phyloP scores from a whole-genome alignment of 2,329 filamentous ascomycete genomes.

The Hypoxylon sp. region DNA sequence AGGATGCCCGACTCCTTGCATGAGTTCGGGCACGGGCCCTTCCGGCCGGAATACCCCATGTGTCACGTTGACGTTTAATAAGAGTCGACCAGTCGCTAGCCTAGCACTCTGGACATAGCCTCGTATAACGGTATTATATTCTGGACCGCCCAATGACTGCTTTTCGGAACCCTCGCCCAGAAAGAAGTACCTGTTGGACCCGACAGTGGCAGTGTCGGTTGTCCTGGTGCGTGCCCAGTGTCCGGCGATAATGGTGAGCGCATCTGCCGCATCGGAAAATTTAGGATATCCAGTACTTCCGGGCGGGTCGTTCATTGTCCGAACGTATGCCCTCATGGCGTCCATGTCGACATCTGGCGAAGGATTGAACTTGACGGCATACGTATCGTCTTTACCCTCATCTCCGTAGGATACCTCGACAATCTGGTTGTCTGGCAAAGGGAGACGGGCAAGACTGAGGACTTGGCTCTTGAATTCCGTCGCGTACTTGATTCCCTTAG shows the following conservation, averaged over 20 bases:
- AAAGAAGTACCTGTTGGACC: constrained; percentile 59
- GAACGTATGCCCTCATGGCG: constrained; percentile 55
- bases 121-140: constrained; percentile 53
- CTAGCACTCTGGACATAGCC: constrained; percentile 65
- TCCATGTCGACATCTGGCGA: constrained; percentile 50
- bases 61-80: constrained; percentile 64
- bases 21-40: constrained; percentile 49
- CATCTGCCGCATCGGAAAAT: constrained; percentile 57
- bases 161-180: constrained; percentile 45
- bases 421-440: constrained; percentile 46
- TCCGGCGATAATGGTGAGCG: constrained; percentile 61
- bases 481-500: constrained; percentile 47
- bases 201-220: constrained; percentile 51
- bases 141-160: constrained; percentile 40
- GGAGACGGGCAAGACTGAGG: constrained; percentile 50
- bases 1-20: constrained; percentile 31
- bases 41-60: constrained; percentile 60
- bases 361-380: constrained; percentile 53
- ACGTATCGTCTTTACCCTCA: constrained; percentile 47
- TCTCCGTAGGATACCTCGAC: constrained; percentile 50
- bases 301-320: constrained; percentile 51
- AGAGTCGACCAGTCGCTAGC: constrained; percentile 59
- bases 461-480: constrained; percentile 62
- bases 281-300: constrained; percentile 55
- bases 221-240: constrained; percentile 51